A percentile compares a stretch with the other conserved stretches of the same genome.
These are phyloP conservation scores for Ophiostoma sp. DNA, from an alignment of 2,329 filamentous ascomycete genomes.

Conservation along the genomic window DNA sequence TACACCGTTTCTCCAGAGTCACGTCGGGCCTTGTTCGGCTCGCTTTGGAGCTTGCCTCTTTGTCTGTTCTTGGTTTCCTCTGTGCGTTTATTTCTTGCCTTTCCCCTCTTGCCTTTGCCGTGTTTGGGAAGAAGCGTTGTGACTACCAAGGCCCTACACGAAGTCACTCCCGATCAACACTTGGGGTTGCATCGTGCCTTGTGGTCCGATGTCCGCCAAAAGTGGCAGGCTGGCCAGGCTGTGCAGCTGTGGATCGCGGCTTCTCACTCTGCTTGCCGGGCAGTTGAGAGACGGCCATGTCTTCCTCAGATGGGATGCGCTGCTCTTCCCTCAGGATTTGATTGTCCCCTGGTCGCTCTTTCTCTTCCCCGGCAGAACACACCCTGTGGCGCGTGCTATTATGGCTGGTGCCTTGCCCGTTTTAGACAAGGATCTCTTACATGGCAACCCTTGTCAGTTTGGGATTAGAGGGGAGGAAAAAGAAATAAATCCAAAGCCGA, in stretches of 20 bases:
- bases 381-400: conserved; percentile 18
- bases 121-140: background rate
- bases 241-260: conserved; percentile 8
- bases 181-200: conserved; percentile 23
- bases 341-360: too few relatives aligned
- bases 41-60: background rate
- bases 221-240: background rate
- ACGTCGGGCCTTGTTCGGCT: background rate
- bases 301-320: background rate
- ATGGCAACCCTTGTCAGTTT: conserved; percentile 27
- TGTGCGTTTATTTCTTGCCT: conserved; percentile 1
- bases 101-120: conserved; percentile 6
- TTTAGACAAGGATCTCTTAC: conserved; percentile 22
- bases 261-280: background rate
- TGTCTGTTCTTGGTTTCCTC: background rate
- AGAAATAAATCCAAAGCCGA: conserved; percentile 9
- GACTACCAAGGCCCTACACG: background rate
- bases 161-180: background rate
- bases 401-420: conserved; percentile 18
- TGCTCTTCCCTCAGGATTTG: too few relatives aligned
- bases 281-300: background rate
- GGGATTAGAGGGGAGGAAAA: conserved; percentile 22
- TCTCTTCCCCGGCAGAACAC: background rate
- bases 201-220: conserved; percentile 20
- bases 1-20: too few relatives aligned